Evolutionary conservation across 495 filamentous ascomycete genomes (phyloP), one percentile per base, ranked within the genome.

Genomic region (Penicillium ucsense): DNA sequence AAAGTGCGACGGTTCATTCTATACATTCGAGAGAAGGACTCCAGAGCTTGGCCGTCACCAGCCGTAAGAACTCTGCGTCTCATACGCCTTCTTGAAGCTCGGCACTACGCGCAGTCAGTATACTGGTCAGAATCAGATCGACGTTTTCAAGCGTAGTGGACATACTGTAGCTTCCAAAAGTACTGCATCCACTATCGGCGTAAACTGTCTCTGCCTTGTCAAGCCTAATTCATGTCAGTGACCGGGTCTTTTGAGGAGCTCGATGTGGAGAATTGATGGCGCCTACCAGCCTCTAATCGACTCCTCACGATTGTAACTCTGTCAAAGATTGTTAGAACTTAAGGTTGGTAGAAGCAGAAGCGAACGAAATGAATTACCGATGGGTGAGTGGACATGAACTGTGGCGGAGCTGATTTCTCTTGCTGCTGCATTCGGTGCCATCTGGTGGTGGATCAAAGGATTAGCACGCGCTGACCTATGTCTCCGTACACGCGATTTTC

Each of bases 301-400:
- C 54, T 80, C 70, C 53, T 86, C 78, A 33, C 89, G 76, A 53
- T 79, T 87, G 36, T 75, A 72, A 48, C 80, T 81, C 78, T 86
- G 36, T 35, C 29, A 32, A 4, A 31, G 11, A 51, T 65, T 51
- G 35, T 12, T 30, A 10, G 8, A 5, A 36, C 2, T n/a, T 6
- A 6, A n/a, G 1, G 32, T 2, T 29, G 7, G 31, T 6, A 3
- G 35, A 6, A 67, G 11, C 8, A 12, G 3, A 0, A 39, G 31
- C 2, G 4, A 3, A 66, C 77, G 49, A 20, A 20, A 20, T 20
- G 20, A 20, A 20, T 20, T 74, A 85, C 83, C 47, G 83, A 80
- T 32, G 90, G 89, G 72, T 95, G 90, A 12, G 90, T 95, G 30
- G 84, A 89, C 60, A 94, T 63, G 65, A 89, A 86, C 59, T 92